Evolutionary conservation across 345 rosid genomes (phyloP), one percentile per base, ranked within the genome.

Genomic region (Murraya koenigii): DNA sequence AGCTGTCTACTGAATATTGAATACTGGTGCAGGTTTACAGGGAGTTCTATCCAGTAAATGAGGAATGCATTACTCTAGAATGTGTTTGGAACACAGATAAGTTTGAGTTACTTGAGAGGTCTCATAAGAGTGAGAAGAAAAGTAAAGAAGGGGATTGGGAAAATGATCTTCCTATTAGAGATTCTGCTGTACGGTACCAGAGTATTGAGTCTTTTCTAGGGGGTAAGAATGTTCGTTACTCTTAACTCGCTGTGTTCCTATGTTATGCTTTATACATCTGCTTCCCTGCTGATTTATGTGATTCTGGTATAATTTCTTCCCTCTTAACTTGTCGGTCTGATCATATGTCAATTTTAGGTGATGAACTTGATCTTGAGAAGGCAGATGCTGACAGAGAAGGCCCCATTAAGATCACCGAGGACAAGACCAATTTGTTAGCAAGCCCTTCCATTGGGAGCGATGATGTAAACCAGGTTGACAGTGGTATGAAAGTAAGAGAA

Each of bases 11-110:
- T 30, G 28, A n/a, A n/a, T n/a, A n/a, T n/a, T n/a, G n/a, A n/a
- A n/a, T n/a, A n/a, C n/a, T n/a, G n/a, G n/a, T n/a, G 69, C 85
- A 93, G 96, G 87, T 88, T 26, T 92, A 84, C 78, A 86, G 97
- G 39, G 98, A 95, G 84, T 90, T 85, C 47, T 93, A 89, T 81
- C 99, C 98, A 5, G 80, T 81, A 75, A 84, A 82, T 63, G 82
- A 76, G 65, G 91, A 80, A 68, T 87, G 76, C 72, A 56, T 85
- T 69, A 87, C 84, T 41, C 78, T 93, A 52, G 93, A 90, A 62
- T 93, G 92, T 65, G 76, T 78, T 52, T 93, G 96, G 95, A 60
- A 84, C 82, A 85, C 82, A 0, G 92, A 93, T 80, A 93, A 91
- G 77, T 93, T 86, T 71, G 75, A 81, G 19, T 85, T 95, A 82